phyloP scores from a whole-genome alignment of 257 asterid species.

The Orobanche coerulescens region DNA sequence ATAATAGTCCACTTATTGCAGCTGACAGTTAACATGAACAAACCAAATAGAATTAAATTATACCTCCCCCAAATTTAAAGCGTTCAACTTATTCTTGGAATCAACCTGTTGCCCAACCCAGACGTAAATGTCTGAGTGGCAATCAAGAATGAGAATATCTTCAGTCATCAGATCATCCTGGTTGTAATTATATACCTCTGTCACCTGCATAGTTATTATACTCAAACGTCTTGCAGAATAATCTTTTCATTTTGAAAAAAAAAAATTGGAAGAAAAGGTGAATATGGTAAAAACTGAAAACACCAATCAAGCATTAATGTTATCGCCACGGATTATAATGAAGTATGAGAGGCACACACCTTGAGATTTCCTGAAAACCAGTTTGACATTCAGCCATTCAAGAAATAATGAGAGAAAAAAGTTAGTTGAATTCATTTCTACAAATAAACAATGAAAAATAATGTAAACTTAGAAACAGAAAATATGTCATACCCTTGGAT shows the following conservation, averaged over 20 bases:
- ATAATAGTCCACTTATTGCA: not conserved
- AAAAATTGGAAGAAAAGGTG: not conserved
- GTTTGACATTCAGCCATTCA: slow-evolving; percentile 27
- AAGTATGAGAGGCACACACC: slow-evolving; percentile 39
- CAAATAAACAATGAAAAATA: not conserved
- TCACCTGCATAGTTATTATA: slow-evolving; percentile 44
- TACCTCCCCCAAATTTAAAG: slow-evolving; percentile 79
- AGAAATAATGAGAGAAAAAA: slow-evolving; percentile 24
- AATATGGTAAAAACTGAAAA: slow-evolving; percentile 3
- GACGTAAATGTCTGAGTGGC: slow-evolving; percentile 55
- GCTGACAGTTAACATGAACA: not conserved
- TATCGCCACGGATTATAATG: slow-evolving; percentile 1
- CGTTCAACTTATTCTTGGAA: slow-evolving; percentile 54
- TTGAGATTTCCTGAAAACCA: slow-evolving; percentile 67
- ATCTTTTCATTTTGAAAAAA: not conserved
- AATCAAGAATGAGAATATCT: slow-evolving; percentile 67
- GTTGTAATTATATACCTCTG: slow-evolving; percentile 66
- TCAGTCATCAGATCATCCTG: slow-evolving; percentile 93
- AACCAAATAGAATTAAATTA: slow-evolving; percentile 7
- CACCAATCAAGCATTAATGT: not conserved
- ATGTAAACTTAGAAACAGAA: slow-evolving; percentile 9
- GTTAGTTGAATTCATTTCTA: slow-evolving; percentile 31
- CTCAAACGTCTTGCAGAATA: slow-evolving; percentile 1
- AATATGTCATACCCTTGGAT: slow-evolving; percentile 31
- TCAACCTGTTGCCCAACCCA: slow-evolving; percentile 84